phyloP scores from a whole-genome alignment of 2,329 filamentous ascomycete species.

The Fusarium lateritium region DNA sequence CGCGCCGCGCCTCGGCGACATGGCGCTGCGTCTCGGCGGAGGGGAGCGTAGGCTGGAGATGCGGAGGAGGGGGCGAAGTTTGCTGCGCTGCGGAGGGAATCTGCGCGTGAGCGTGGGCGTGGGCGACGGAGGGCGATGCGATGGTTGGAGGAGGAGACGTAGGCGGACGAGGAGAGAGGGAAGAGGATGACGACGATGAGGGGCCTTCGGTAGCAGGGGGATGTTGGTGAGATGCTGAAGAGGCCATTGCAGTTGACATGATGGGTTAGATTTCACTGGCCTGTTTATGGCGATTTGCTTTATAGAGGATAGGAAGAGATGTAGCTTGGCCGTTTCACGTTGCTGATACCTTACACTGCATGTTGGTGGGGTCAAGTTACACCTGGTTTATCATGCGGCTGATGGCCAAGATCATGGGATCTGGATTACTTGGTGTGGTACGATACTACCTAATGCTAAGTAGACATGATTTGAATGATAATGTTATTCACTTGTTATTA shows the following conservation, averaged over 20 bases:
- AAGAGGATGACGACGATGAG: constrained; percentile 42
- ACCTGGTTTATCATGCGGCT: constrained; percentile 40
- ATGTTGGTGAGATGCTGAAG: constrained; percentile 24
- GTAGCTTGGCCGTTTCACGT: constrained; percentile 30
- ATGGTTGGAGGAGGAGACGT: constrained; percentile 47
- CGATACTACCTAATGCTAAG: background rate
- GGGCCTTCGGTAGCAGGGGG: constrained; percentile 30
- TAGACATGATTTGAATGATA: background rate
- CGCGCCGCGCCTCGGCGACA: constrained; percentile 70
- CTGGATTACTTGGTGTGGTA: constrained; percentile 4
- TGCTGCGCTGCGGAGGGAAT: constrained; percentile 28
- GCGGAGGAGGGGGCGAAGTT: constrained; percentile 36
- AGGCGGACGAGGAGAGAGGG: constrained; percentile 42
- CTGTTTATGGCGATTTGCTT: constrained; percentile 10
- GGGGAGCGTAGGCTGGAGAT: constrained; percentile 57
- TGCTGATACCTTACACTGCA: constrained; percentile 33
- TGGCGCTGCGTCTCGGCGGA: constrained; percentile 61
- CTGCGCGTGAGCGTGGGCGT: constrained; percentile 39
- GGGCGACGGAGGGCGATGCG: constrained; percentile 43
- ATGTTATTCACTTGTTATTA: too few species aligned
- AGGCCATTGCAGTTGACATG: constrained; percentile 29
- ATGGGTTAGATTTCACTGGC: constrained; percentile 6
- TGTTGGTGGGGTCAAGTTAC: constrained; percentile 41
- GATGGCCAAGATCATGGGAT: constrained; percentile 40
- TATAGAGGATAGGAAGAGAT: constrained; percentile 14